These are phyloP conservation scores for Nakazawaea wyomingensis DNA, from an alignment of 805 yeast species.

Conservation along the genomic window DNA sequence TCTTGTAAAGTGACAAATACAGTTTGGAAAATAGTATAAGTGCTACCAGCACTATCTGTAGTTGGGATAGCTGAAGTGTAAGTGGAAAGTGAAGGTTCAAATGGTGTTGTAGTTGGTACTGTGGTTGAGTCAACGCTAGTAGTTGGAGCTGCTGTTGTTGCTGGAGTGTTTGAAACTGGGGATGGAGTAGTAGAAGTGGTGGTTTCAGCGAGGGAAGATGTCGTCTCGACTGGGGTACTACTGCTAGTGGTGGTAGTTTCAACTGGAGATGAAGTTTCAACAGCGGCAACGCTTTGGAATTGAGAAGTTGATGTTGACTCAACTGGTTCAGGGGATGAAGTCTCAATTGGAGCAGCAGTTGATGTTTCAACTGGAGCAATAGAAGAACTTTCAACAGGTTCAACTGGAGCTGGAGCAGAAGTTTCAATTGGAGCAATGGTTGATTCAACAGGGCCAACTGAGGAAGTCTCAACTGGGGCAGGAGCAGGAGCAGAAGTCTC, in stretches of 20 bases:
- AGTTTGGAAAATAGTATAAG: constrained; percentile 17
- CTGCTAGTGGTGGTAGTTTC: too few species aligned
- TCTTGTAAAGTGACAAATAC: constrained; percentile 14
- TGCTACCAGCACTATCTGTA: constrained; percentile 11
- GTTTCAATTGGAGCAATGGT: neutral
- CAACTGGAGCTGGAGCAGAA: neutral
- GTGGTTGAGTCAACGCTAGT: too few species aligned
- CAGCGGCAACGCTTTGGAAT: neutral
- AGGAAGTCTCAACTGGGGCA: neutral
- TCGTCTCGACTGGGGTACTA: too few species aligned
- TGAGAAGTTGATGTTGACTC: neutral
- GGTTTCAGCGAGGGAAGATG: too few species aligned
- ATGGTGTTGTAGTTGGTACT: neutral
- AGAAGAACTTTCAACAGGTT: constrained; percentile 16
- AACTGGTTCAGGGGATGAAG: constrained; percentile 16
- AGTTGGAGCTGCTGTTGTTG: constrained; percentile 1
- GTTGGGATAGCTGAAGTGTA: constrained; percentile 11
- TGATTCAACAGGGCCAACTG: too few species aligned
- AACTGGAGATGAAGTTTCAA: neutral
- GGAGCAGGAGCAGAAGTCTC: neutral
- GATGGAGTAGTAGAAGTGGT: constrained; percentile 4
- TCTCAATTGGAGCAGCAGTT: constrained; percentile 6
- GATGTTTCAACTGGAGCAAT: constrained; percentile 12
- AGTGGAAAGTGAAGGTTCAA: constrained; percentile 1
- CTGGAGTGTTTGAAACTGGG: too few species aligned